Percentiles rank a stretch among this genome's conserved stretches.
These are phyloP conservation scores for Colletotrichum plurivorum DNA, from an alignment of 2,329 filamentous ascomycete genomes.

Conservation along the genomic window DNA sequence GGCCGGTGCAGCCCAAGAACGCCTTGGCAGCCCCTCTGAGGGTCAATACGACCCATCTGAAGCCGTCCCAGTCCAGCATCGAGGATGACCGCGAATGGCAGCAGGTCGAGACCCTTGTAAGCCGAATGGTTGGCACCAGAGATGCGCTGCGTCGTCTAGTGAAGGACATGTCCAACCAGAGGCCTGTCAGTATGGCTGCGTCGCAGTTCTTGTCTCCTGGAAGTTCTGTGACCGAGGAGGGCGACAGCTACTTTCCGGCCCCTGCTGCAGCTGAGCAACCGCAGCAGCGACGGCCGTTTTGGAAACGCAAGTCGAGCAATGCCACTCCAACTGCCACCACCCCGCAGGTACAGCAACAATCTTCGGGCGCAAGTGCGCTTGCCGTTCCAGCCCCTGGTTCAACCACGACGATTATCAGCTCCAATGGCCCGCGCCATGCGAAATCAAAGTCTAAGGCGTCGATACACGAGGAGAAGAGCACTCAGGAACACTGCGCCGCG, in stretches of 20 bases:
- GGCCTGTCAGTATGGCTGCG: constrained; percentile 56
- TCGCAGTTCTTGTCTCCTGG: constrained; percentile 55
- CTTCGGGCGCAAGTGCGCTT: constrained; percentile 55
- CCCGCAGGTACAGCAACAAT: constrained; percentile 55
- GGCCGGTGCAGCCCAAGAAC: constrained; percentile 36
- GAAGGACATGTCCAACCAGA: constrained; percentile 82
- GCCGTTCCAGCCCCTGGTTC: constrained; percentile 60
- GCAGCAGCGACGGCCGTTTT: constrained; percentile 75
- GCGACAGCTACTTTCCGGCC: constrained; percentile 68
- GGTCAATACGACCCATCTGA: constrained; percentile 46
- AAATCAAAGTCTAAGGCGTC: constrained; percentile 54
- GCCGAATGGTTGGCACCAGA: constrained; percentile 86
- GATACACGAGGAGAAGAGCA: constrained; percentile 71
- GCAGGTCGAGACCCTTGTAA: constrained; percentile 87
- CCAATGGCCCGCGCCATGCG: constrained; percentile 50
- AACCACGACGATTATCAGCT: constrained; percentile 47
- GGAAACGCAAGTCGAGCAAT: constrained; percentile 87
- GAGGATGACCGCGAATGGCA: constrained; percentile 88
- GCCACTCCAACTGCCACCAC: constrained; percentile 66
- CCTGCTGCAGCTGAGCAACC: constrained; percentile 68
- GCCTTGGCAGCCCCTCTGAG: constrained; percentile 45
- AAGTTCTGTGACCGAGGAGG: constrained; percentile 56
- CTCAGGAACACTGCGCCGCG: constrained; percentile 87
- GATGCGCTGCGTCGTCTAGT: constrained; percentile 91
- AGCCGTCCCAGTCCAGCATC: constrained; percentile 51